Conservation (phyloP, 192 early-diverging fungal genomes). For the Backusella morwellensis region DNA sequence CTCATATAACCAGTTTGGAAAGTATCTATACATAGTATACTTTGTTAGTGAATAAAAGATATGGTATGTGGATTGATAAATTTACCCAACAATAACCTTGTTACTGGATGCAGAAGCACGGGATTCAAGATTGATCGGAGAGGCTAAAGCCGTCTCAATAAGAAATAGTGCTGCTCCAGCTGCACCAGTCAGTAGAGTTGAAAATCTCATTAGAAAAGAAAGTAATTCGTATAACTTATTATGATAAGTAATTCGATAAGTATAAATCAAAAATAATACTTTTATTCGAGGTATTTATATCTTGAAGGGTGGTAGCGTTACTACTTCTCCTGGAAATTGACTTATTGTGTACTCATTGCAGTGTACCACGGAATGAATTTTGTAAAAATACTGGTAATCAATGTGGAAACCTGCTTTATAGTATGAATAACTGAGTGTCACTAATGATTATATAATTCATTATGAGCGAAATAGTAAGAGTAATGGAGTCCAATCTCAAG, state of each 20-base stretch:
- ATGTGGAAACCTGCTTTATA: background rate
- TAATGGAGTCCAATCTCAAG: background rate
- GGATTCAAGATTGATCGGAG: background rate
- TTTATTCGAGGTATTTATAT: background rate
- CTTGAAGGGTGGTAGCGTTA: background rate
- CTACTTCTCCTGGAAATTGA: background rate
- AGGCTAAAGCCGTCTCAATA: background rate
- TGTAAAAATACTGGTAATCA: background rate
- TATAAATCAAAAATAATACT: background rate
- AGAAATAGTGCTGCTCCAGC: slow-evolving; percentile 17
- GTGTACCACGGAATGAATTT: background rate
- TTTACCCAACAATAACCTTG: slow-evolving; percentile 23
- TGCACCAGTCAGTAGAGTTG: slow-evolving; percentile 2
- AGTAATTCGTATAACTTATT: background rate
- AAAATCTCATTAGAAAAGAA: slow-evolving; percentile 9
- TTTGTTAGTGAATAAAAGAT: background rate
- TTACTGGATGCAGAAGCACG: slow-evolving; percentile 4
- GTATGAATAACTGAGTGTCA: background rate
- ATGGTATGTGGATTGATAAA: background rate
- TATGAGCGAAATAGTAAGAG: background rate
- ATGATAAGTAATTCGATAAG: background rate
- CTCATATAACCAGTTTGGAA: slow-evolving; percentile 19
- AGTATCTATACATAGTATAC: slow-evolving; percentile 9
- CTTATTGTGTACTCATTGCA: background rate
- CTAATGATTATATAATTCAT: background rate